These are phyloP conservation scores for Hysterangium stoloniferum DNA, from an alignment of 768 basidiomycete species.

Conservation along the genomic window DNA sequence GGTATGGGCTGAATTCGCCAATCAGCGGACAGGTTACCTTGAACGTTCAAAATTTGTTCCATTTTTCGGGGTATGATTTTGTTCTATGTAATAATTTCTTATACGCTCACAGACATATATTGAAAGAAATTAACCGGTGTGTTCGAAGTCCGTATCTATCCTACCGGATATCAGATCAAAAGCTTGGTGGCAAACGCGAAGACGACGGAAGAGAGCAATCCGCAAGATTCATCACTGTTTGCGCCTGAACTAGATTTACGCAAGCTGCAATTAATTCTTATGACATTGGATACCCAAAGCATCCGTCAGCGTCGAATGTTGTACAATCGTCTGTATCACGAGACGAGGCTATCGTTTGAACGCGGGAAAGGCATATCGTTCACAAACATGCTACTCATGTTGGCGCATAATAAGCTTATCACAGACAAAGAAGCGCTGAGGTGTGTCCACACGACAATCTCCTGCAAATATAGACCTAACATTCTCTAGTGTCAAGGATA, in stretches of 20 bases:
- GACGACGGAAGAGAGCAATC: slow-evolving; percentile 17
- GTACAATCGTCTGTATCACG: slow-evolving; percentile 77
- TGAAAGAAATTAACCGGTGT: slow-evolving; percentile 83
- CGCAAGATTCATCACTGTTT: slow-evolving; percentile 28
- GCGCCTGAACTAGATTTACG: slow-evolving; percentile 51
- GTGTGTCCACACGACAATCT: slow-evolving; percentile 39
- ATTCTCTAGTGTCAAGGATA: slow-evolving; percentile 62
- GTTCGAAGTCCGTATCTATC: slow-evolving; percentile 85
- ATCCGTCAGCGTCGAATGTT: slow-evolving; percentile 61
- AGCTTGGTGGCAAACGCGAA: slow-evolving; percentile 48
- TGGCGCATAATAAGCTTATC: slow-evolving; percentile 90
- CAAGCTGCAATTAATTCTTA: slow-evolving; percentile 51
- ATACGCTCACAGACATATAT: neutral
- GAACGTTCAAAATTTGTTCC: slow-evolving; percentile 59
- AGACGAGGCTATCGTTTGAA: slow-evolving; percentile 69
- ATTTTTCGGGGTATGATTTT: slow-evolving; percentile 67
- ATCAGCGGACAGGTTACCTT: slow-evolving; percentile 70
- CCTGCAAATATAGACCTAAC: neutral
- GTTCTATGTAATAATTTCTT: neutral
- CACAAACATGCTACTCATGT: slow-evolving; percentile 76
- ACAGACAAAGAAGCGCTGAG: slow-evolving; percentile 81
- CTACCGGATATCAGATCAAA: slow-evolving; percentile 52
- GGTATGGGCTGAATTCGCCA: slow-evolving; percentile 82
- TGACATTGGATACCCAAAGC: slow-evolving; percentile 52
- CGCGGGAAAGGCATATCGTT: slow-evolving; percentile 81